phyloP scores from a whole-genome alignment of 108 stramenopile genomes.

The Cyclotella baltica region DNA sequence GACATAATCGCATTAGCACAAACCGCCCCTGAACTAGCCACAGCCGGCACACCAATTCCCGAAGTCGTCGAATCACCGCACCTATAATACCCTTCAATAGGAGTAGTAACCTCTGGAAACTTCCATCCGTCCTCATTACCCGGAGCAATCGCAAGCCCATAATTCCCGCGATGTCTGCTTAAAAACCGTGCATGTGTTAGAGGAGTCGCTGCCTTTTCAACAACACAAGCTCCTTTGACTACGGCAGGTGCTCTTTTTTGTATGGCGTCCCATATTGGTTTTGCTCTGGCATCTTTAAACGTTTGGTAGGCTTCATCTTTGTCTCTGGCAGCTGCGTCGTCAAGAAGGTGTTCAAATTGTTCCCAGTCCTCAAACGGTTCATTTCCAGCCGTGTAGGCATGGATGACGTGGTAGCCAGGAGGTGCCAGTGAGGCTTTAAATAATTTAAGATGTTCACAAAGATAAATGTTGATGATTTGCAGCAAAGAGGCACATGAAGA shows the following conservation, averaged over 20 bases:
- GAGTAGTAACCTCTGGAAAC: conserved; percentile 56
- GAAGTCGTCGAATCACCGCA: conserved; percentile 75
- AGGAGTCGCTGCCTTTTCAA: conserved; percentile 87
- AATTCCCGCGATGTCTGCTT: conserved; percentile 53
- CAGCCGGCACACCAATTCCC: conserved; percentile 75
- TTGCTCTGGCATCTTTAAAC: conserved; percentile 85
- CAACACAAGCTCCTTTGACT: conserved; percentile 72
- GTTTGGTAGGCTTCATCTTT: conserved; percentile 81
- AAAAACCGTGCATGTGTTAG: conserved; percentile 93
- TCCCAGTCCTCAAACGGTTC: conserved; percentile 92
- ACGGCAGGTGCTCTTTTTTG: conserved; percentile 91
- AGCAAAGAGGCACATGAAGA: too few species aligned
- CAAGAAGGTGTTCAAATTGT: conserved; percentile 66
- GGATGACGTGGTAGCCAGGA: conserved; percentile 91
- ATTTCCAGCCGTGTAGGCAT: conserved; percentile 92
- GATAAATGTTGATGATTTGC: background rate
- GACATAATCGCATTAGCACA: conserved; percentile 60
- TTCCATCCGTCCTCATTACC: conserved; percentile 44
- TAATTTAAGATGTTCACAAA: background rate
- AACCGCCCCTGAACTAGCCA: conserved; percentile 66
- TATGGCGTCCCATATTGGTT: conserved; percentile 92
- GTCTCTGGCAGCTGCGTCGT: conserved; percentile 58
- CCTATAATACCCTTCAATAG: conserved; percentile 56
- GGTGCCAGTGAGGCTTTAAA: conserved; percentile 68
- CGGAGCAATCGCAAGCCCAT: conserved; percentile 53